Conservation (phyloP, 2,329 filamentous ascomycete species). For the Venturia asperata region DNA sequence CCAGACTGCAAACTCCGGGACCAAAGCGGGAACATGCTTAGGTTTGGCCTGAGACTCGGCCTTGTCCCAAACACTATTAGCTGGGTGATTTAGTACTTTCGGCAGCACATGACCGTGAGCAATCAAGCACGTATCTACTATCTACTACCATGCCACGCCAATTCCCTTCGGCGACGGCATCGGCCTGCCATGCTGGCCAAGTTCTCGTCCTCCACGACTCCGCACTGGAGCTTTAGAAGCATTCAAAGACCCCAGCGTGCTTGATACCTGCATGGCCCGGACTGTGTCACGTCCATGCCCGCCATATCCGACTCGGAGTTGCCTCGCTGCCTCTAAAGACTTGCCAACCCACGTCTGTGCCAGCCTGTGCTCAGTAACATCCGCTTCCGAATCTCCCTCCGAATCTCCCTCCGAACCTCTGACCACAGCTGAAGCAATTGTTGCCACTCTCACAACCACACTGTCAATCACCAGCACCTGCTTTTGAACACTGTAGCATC, state of each 20-base stretch:
- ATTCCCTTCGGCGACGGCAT: background rate
- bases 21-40: background rate
- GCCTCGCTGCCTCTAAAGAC: background rate
- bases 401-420: background rate
- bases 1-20: background rate
- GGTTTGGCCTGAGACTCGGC: background rate
- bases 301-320: background rate
- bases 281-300: constrained; percentile 9
- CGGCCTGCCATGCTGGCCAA: background rate
- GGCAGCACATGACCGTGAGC: background rate
- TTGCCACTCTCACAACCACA: background rate
- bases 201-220: constrained; percentile 1
- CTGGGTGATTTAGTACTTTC: background rate
- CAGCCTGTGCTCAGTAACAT: constrained; percentile 2
- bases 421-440: background rate
- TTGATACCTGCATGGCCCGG: constrained; percentile 5
- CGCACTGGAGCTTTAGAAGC: background rate
- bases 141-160: background rate
- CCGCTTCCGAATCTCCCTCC: background rate
- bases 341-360: background rate
- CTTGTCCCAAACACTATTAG: background rate
- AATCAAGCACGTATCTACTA: background rate
- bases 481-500: background rate
- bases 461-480: background rate
- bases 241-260: background rate